A percentile compares a stretch with the other conserved stretches of the same genome.
These are phyloP conservation scores for Malus hybrid DNA, from an alignment of 331 rosid genomes.

Conservation along the genomic window DNA sequence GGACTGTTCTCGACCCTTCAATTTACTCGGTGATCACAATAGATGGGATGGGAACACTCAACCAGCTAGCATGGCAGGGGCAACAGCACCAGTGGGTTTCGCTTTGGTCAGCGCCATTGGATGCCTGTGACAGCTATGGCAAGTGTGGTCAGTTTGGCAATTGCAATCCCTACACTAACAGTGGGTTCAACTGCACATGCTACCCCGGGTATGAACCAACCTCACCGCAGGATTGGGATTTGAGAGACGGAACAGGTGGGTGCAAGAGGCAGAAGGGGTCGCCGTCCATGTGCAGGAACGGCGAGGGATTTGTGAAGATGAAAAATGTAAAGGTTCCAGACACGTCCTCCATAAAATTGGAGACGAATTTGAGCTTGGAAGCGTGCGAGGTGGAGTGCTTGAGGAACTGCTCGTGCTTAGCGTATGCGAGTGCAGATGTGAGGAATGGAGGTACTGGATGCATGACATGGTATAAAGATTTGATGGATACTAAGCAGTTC, in stretches of 20 bases:
- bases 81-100: conserved; percentile 26
- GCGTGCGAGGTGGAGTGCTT: conserved; percentile 41
- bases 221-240: conserved; percentile 30
- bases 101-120: conserved; percentile 25
- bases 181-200: conserved; percentile 33
- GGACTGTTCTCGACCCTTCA: conserved; percentile 4
- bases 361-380: conserved; percentile 16
- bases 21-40: not conserved
- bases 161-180: conserved; percentile 31
- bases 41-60: conserved; percentile 22
- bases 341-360: conserved; percentile 22
- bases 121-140: conserved; percentile 36
- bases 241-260: conserved; percentile 40
- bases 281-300: conserved; percentile 29
- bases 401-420: conserved; percentile 47
- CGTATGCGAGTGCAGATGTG: conserved; percentile 42
- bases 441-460: conserved; percentile 47
- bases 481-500: conserved; percentile 38
- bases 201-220: conserved; percentile 57
- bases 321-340: conserved; percentile 44
- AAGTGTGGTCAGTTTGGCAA: conserved; percentile 35
- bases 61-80: conserved; percentile 22
- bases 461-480: conserved; percentile 41
- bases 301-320: conserved; percentile 49
- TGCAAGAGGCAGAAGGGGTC: conserved; percentile 30